phyloP scores from a whole-genome alignment of 495 filamentous ascomycete genomes.

The Penicillium lividum region DNA sequence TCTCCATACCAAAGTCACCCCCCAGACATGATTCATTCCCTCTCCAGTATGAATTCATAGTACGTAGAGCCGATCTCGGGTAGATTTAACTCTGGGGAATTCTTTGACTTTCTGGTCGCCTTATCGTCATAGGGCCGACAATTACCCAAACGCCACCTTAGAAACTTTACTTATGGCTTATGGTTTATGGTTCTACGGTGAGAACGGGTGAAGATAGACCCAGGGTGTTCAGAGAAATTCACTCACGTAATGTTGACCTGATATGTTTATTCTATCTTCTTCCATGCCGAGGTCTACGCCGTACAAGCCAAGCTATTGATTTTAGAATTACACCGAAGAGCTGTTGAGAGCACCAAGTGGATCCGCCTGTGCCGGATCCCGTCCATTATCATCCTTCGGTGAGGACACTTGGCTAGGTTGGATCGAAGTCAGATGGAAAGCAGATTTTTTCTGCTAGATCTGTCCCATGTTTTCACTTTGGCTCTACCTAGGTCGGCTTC shows the following conservation, averaged over 20 bases:
- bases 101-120: not conserved
- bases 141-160: not conserved
- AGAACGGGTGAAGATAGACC: slow-evolving; percentile 4
- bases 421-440: slow-evolving; percentile 1
- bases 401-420: slow-evolving; percentile 7
- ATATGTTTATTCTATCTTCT: not conserved
- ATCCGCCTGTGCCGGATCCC: slow-evolving; percentile 9
- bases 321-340: not conserved
- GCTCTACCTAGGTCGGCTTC: not conserved
- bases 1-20: not conserved
- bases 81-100: not conserved
- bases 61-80: not conserved
- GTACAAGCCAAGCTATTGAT: not conserved
- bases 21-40: not conserved
- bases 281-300: not conserved
- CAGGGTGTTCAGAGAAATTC: not conserved
- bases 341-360: slow-evolving; percentile 15
- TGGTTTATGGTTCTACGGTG: not conserved
- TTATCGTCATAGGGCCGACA: slow-evolving; percentile 1
- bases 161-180: not conserved
- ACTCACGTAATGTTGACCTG: not conserved
- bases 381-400: slow-evolving; percentile 17
- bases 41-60: slow-evolving; percentile 1
- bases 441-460: slow-evolving; percentile 6
- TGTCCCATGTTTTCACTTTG: not conserved